Percentiles rank a stretch among this genome's conserved stretches.
Evolutionary conservation across 1,284 basidiomycete species (phyloP).

Genomic region (Rhodotorula sp.): DNA sequence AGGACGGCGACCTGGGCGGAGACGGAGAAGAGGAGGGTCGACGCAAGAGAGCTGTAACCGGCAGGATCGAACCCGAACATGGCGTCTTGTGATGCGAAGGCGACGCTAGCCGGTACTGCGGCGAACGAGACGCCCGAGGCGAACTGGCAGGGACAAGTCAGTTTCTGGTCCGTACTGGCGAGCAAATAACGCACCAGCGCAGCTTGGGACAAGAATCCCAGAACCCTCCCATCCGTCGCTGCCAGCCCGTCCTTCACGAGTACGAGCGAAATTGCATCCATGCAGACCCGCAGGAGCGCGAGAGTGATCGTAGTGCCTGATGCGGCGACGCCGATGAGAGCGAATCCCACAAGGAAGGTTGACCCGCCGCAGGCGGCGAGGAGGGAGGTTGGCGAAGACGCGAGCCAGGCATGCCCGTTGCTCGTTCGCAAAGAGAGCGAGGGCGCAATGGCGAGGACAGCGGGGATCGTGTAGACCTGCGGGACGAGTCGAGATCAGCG

Average conservation of each 20-base stretch:
- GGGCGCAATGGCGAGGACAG: constrained; percentile 11
- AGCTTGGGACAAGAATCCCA: constrained; percentile 2
- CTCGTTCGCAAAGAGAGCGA: neutral
- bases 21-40: neutral
- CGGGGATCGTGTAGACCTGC: constrained; percentile 19
- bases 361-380: neutral
- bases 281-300: constrained; percentile 2
- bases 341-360: constrained; percentile 23
- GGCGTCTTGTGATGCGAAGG: neutral
- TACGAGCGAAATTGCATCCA: constrained; percentile 5
- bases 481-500: neutral
- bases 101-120: neutral
- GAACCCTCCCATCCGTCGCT: neutral
- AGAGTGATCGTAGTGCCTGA: neutral
- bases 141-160: neutral
- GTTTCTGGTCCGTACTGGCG: too few species aligned
- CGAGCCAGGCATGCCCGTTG: neutral
- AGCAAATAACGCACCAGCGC: neutral
- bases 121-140: constrained; percentile 8
- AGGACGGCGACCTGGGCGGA: constrained; percentile 7
- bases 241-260: constrained; percentile 11
- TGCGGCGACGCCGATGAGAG: constrained; percentile 20
- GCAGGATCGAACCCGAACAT: neutral
- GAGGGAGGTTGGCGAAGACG: neutral
- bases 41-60: neutral